Evolutionary conservation across 2,329 filamentous ascomycete species (phyloP).

Genomic region (Penicillium frequentans): DNA sequence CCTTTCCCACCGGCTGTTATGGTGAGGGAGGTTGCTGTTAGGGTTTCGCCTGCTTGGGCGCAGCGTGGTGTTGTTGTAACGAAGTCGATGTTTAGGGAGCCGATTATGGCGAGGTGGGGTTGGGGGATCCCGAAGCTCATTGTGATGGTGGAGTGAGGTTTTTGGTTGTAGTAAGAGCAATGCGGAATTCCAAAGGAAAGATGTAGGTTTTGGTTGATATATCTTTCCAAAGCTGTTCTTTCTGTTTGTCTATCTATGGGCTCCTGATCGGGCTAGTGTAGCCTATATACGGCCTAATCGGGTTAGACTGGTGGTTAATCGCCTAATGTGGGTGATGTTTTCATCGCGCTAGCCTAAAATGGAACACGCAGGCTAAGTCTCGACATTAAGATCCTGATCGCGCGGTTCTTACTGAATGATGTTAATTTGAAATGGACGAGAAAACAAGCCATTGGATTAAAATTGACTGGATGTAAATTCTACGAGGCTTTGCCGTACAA

Average conservation of each 20-base stretch:
- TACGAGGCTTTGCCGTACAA: too few relatives aligned
- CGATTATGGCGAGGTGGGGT: slow-evolving; percentile 68
- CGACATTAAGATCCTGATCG: too few relatives aligned
- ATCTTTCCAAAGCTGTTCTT: background rate
- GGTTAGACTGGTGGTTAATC: background rate
- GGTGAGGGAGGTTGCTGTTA: slow-evolving; percentile 71
- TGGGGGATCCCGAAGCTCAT: slow-evolving; percentile 11
- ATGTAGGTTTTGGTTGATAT: background rate
- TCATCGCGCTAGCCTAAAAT: background rate
- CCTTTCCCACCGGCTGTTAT: slow-evolving; percentile 52
- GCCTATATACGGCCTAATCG: background rate
- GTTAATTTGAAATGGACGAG: too few relatives aligned
- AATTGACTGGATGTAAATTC: too few relatives aligned
- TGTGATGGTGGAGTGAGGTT: background rate
- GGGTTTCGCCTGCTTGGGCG: slow-evolving; percentile 76
- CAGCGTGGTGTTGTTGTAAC: slow-evolving; percentile 79
- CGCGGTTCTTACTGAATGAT: too few relatives aligned
- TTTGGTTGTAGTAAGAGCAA: background rate
- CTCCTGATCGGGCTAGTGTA: background rate
- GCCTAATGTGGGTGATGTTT: background rate
- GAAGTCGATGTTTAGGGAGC: slow-evolving; percentile 87
- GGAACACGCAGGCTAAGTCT: background rate
- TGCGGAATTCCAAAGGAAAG: background rate
- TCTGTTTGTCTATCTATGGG: background rate
- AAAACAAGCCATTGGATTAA: accelerated